These are phyloP conservation scores for Hanseniaspora valbyensis DNA, from an alignment of 805 yeast species.

Conservation along the genomic window DNA sequence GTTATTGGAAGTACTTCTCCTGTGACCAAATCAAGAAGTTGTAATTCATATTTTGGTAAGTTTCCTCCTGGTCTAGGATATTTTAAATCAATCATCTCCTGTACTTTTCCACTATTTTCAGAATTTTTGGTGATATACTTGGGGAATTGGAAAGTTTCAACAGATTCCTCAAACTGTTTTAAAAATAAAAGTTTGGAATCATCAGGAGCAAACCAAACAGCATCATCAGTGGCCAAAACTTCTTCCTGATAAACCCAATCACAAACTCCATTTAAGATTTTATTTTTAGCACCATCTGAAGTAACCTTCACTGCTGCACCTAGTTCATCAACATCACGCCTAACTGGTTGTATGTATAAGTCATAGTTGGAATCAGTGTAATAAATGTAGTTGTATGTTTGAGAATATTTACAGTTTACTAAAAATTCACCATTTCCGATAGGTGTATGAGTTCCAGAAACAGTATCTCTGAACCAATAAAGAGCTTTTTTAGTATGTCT, in stretches of 20 bases:
- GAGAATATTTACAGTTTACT: slow-evolving; percentile 49
- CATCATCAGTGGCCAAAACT: slow-evolving; percentile 45
- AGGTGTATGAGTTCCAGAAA: slow-evolving; percentile 28
- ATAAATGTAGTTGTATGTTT: slow-evolving; percentile 43
- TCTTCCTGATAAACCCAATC: slow-evolving; percentile 87
- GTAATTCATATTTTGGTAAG: slow-evolving; percentile 36
- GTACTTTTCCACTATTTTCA: slow-evolving; percentile 32
- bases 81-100: slow-evolving; percentile 29
- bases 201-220: slow-evolving; percentile 66
- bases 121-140: slow-evolving; percentile 33
- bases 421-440: slow-evolving; percentile 22
- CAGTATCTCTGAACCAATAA: slow-evolving; percentile 53
- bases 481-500: slow-evolving; percentile 56
- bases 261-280: slow-evolving; percentile 55
- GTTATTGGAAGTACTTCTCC: slow-evolving; percentile 24
- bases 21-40: not conserved
- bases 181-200: slow-evolving; percentile 46
- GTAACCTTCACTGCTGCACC: slow-evolving; percentile 18
- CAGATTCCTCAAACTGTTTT: slow-evolving; percentile 49
- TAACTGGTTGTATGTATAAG: slow-evolving; percentile 38
- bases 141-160: slow-evolving; percentile 42
- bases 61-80: slow-evolving; percentile 66
- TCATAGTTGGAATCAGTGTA: slow-evolving; percentile 44
- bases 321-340: slow-evolving; percentile 8
- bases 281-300: slow-evolving; percentile 6